Evolutionary conservation across 2,329 filamentous ascomycete species (phyloP).

Genomic region (Hyphodiscus sp.): DNA sequence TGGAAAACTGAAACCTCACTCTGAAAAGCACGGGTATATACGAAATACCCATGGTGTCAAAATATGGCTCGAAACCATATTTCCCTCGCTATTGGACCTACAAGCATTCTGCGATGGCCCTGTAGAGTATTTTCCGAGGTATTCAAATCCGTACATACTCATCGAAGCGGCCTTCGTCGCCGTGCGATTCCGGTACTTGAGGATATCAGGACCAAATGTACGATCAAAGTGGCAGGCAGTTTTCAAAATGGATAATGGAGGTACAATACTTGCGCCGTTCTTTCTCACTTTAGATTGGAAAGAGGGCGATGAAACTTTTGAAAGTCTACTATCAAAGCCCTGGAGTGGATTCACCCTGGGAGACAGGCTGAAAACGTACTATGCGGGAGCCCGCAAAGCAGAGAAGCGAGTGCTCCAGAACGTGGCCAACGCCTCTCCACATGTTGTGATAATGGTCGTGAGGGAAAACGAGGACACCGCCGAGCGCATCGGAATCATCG

Average conservation of each 20-base stretch:
- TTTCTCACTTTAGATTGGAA: constrained; percentile 1
- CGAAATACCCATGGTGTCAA: constrained; percentile 2
- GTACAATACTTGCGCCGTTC: constrained; percentile 1
- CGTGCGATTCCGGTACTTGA: constrained; percentile 1
- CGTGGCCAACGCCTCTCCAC: not conserved
- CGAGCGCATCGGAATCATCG: constrained; percentile 3
- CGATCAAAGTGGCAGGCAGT: constrained; percentile 3
- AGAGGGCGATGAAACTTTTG: not conserved
- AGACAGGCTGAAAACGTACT: constrained; percentile 2
- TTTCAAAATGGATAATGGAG: constrained; percentile 1
- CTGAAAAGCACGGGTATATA: not conserved
- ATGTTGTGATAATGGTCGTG: constrained; percentile 2
- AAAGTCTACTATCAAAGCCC: not conserved
- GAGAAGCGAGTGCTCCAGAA: not conserved
- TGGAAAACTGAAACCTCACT: not conserved
- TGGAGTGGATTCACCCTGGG: constrained; percentile 3
- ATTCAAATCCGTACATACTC: constrained; percentile 1
- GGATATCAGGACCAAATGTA: not conserved
- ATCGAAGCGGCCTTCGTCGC: constrained; percentile 2
- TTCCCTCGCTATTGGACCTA: constrained; percentile 4
- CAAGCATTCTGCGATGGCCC: constrained; percentile 1
- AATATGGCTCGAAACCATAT: constrained; percentile 4
- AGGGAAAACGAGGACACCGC: constrained; percentile 1
- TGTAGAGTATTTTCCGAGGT: constrained; percentile 1
- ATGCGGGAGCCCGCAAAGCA: not conserved